phyloP scores from a whole-genome alignment of 495 filamentous ascomycete species.

The Articulospora tetracladia region DNA sequence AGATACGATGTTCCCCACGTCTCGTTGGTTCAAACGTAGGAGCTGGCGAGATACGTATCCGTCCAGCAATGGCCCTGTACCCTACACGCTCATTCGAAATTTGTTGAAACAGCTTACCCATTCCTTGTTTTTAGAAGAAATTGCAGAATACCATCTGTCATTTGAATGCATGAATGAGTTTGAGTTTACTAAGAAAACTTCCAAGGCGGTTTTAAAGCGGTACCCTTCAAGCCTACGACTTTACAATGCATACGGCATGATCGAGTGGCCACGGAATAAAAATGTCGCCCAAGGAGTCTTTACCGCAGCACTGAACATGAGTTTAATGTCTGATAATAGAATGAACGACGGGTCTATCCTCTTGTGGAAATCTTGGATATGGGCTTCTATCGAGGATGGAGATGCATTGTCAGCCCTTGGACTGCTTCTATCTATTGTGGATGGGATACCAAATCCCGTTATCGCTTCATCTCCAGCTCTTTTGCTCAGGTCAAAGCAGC shows the following conservation, averaged over 20 bases:
- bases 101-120: conserved; percentile 52
- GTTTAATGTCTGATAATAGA: conserved; percentile 31
- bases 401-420: conserved; percentile 40
- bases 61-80: conserved; percentile 11
- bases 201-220: conserved; percentile 68
- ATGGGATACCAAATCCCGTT: conserved; percentile 11
- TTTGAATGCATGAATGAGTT: conserved; percentile 59
- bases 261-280: conserved; percentile 58
- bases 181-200: conserved; percentile 59
- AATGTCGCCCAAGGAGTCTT: conserved; percentile 61
- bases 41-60: conserved; percentile 8
- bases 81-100: conserved; percentile 18
- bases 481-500: conserved; percentile 52
- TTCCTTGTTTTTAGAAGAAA: conserved; percentile 35
- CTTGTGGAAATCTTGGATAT: conserved; percentile 70
- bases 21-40: neutral
- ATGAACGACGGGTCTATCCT: conserved; percentile 27
- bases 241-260: conserved; percentile 75
- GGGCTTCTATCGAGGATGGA: conserved; percentile 55
- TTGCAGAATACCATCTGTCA: conserved; percentile 71
- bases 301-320: conserved; percentile 58
- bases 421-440: conserved; percentile 28
- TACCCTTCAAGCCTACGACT: conserved; percentile 60
- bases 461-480: conserved; percentile 29
- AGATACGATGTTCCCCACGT: conserved; percentile 9